Evolutionary conservation across 768 basidiomycete species (phyloP).

Genomic region (Boletus tylopilopsis): DNA sequence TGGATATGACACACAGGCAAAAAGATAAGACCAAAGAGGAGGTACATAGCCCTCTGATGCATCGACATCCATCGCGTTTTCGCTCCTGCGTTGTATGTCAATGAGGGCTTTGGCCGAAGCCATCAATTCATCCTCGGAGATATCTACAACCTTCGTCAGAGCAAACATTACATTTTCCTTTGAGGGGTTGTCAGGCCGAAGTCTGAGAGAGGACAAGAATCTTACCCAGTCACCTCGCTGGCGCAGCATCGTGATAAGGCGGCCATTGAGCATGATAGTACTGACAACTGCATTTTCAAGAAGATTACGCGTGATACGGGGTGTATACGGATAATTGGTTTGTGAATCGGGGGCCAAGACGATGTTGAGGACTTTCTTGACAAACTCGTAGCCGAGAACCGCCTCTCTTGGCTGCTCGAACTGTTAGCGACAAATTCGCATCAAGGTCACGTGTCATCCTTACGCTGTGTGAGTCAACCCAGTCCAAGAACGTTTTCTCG

Average conservation of each 20-base stretch:
- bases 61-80: conserved; percentile 38
- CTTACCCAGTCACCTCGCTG: conserved; percentile 67
- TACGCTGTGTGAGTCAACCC: conserved; percentile 42
- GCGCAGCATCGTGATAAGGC: conserved; percentile 51
- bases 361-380: conserved; percentile 53
- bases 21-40: conserved; percentile 35
- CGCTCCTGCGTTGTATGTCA: conserved; percentile 31
- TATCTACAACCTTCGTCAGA: conserved; percentile 52
- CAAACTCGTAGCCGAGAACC: conserved; percentile 45
- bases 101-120: conserved; percentile 46
- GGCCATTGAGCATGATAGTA: conserved; percentile 58
- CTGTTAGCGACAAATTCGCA: neutral
- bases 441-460: neutral
- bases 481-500: conserved; percentile 58
- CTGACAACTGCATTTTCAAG: conserved; percentile 54
- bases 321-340: conserved; percentile 43
- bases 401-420: conserved; percentile 14
- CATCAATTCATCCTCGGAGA: conserved; percentile 64
- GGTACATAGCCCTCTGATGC: conserved; percentile 26
- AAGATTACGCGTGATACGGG: conserved; percentile 55
- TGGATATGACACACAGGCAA: conserved; percentile 38
- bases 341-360: conserved; percentile 42
- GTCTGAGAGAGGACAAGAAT: too few species aligned
- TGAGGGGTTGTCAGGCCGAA: too few species aligned
- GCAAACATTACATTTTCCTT: conserved; percentile 47